Evolutionary conservation across 2,329 filamentous ascomycete species (phyloP).

Genomic region (Diaporthe velutina): DNA sequence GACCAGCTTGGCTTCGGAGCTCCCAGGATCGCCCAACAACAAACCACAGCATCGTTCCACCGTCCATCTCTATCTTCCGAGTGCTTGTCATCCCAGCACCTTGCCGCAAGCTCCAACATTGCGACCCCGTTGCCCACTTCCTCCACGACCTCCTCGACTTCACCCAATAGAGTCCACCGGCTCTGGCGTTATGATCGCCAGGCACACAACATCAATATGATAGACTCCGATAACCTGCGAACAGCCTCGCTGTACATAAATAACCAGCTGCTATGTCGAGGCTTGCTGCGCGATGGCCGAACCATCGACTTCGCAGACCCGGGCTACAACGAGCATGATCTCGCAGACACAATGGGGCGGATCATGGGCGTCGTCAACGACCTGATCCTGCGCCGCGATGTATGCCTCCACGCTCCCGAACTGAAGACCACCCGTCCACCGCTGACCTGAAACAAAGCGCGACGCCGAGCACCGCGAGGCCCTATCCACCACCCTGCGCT

Average conservation of each 20-base stretch:
- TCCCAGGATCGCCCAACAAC: not conserved
- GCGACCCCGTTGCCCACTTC: not conserved
- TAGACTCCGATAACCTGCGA: conserved; percentile 72
- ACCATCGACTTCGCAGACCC: conserved; percentile 86
- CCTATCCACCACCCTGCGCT: conserved; percentile 82
- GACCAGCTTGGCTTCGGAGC: not conserved
- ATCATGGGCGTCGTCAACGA: conserved; percentile 97
- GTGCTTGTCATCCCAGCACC: not conserved
- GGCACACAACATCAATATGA: conserved; percentile 54
- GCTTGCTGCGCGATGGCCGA: conserved; percentile 76
- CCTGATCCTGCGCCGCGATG: conserved; percentile 88
- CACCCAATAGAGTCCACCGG: not conserved
- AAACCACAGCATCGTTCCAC: not conserved
- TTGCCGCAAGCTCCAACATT: not conserved
- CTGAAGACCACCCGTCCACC: not conserved
- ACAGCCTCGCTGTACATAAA: conserved; percentile 80
- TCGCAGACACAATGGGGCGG: conserved; percentile 78
- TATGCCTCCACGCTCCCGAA: conserved; percentile 52
- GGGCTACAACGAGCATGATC: conserved; percentile 66
- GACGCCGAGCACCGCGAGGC: conserved; percentile 91
- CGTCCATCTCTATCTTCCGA: not conserved
- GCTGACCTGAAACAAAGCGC: conserved; percentile 65
- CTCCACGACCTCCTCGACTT: not conserved
- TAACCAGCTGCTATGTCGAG: conserved; percentile 77
- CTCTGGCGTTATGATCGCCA: conserved; percentile 35